Evolutionary conservation across 2,329 filamentous ascomycete species (phyloP).

Genomic region (Neurospora sp.): DNA sequence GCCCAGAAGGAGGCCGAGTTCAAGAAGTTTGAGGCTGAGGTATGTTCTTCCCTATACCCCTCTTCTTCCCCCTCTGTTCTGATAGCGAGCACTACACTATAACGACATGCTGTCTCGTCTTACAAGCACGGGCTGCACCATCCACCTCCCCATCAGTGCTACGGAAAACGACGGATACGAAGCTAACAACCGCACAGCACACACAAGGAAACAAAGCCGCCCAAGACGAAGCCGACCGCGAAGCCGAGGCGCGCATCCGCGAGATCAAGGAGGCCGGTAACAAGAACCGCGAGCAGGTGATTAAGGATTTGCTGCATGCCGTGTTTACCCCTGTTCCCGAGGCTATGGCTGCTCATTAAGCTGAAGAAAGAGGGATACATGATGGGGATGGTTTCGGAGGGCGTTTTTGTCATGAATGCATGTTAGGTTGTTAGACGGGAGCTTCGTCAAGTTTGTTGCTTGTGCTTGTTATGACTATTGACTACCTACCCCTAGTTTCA

Average conservation of each 20-base stretch:
- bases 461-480: background rate
- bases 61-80: too few species aligned
- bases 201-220: constrained; percentile 77
- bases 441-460: background rate
- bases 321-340: constrained; percentile 49
- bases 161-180: too few species aligned
- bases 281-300: constrained; percentile 68
- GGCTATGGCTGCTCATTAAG: constrained; percentile 53
- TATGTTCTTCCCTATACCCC: constrained; percentile 13
- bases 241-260: constrained; percentile 70
- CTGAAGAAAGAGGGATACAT: too few species aligned
- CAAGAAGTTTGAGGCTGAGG: constrained; percentile 79
- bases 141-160: too few species aligned
- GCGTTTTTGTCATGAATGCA: background rate
- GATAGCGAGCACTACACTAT: too few species aligned
- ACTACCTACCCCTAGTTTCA: background rate
- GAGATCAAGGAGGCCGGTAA: constrained; percentile 73
- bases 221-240: constrained; percentile 68
- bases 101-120: too few species aligned
- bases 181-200: constrained; percentile 48
- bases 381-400: too few species aligned
- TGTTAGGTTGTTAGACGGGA: background rate
- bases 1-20: constrained; percentile 87
- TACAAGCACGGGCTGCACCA: too few species aligned
- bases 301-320: constrained; percentile 74